Conservation (phyloP, 169 alveolate genomes). For the Plasmodium falciparum region DNA sequence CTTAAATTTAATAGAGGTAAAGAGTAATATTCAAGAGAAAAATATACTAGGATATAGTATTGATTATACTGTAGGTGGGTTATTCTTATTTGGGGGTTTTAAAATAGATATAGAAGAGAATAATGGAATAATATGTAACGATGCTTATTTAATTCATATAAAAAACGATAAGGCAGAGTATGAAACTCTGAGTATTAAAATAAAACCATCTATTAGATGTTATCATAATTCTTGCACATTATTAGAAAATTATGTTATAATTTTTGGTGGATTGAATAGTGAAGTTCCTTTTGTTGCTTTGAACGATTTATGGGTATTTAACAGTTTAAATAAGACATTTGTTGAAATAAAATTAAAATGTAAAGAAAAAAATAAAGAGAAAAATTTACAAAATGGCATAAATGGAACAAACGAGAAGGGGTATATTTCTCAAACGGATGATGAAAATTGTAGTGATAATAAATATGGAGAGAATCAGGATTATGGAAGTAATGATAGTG, state of each 20-base stretch:
- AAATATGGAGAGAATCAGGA: not conserved
- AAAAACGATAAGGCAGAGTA: slow-evolving; percentile 52
- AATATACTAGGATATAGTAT: slow-evolving; percentile 58
- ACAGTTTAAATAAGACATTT: slow-evolving; percentile 61
- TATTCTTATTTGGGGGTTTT: slow-evolving; percentile 70
- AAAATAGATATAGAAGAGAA: slow-evolving; percentile 27
- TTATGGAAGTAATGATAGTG: not conserved
- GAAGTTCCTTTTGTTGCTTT: slow-evolving; percentile 66
- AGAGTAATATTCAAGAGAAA: slow-evolving; percentile 47
- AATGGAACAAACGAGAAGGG: not conserved
- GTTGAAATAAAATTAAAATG: slow-evolving; percentile 21
- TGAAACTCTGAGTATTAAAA: slow-evolving; percentile 37
- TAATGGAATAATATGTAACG: slow-evolving; percentile 44
- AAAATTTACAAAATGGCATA: not conserved
- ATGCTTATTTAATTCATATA: slow-evolving; percentile 50
- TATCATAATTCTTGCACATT: slow-evolving; percentile 62
- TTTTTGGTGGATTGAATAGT: slow-evolving; percentile 59
- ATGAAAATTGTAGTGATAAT: not conserved
- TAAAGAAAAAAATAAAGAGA: not conserved
- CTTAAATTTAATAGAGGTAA: slow-evolving; percentile 63
- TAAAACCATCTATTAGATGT: slow-evolving; percentile 43
- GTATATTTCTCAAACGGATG: not conserved
- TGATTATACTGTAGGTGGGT: slow-evolving; percentile 37
- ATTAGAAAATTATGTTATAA: slow-evolving; percentile 52
- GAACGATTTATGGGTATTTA: slow-evolving; percentile 63